Evolutionary conservation across 768 basidiomycete genomes (phyloP).

Genomic region (Boletus reticulatus): DNA sequence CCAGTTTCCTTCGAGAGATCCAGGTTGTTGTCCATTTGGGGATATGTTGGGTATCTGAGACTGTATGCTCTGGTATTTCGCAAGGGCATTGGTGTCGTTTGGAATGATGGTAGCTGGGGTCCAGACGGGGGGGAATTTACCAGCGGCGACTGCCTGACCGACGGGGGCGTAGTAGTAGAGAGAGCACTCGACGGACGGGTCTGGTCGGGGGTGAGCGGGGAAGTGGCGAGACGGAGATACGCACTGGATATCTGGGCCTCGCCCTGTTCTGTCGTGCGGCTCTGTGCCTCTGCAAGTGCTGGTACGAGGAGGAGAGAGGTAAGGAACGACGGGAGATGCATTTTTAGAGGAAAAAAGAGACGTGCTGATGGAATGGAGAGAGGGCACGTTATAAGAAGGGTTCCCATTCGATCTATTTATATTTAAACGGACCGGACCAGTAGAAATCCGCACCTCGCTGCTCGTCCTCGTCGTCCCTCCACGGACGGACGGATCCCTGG

Average conservation of each 20-base stretch:
- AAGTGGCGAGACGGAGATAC: too few species aligned
- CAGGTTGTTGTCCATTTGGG: conserved; percentile 34
- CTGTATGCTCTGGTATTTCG: not conserved
- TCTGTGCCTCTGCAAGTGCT: not conserved
- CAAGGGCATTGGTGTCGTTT: not conserved
- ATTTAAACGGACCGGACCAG: too few species aligned
- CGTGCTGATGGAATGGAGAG: not conserved
- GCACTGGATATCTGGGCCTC: not conserved
- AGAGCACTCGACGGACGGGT: not conserved
- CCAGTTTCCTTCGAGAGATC: conserved; percentile 30
- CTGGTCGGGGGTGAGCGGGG: too few species aligned
- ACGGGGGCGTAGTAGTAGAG: not conserved
- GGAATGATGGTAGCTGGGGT: not conserved
- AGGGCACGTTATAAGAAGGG: too few species aligned
- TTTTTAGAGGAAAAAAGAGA: not conserved
- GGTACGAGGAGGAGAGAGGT: not conserved
- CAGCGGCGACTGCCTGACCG: not conserved
- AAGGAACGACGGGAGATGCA: not conserved
- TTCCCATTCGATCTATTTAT: not conserved
- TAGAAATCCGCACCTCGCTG: too few species aligned
- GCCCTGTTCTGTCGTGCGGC: not conserved
- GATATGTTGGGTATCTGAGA: conserved; percentile 40
- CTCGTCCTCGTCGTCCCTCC: too few species aligned
- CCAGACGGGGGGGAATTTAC: not conserved
- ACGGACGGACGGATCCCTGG: too few species aligned